These are phyloP conservation scores for Teratosphaeria destructans DNA, from an alignment of 2,329 filamentous ascomycete species.

Conservation along the genomic window DNA sequence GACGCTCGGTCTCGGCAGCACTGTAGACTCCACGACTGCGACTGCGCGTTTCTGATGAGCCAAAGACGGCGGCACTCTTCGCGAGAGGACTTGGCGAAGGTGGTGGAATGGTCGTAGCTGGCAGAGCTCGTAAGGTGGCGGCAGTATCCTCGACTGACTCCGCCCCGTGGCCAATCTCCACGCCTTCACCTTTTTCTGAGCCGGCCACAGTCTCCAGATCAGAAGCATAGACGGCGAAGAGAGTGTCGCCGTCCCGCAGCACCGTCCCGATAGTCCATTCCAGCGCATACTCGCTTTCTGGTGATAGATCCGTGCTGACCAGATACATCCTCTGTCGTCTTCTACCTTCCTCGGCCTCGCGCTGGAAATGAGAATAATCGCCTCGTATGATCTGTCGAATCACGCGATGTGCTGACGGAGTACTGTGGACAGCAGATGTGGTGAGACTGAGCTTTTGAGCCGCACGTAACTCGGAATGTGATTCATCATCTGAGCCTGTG, in stretches of 20 bases:
- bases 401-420: slow-evolving; percentile 65
- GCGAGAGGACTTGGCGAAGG: slow-evolving; percentile 19
- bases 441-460: slow-evolving; percentile 77
- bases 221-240: slow-evolving; percentile 86
- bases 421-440: slow-evolving; percentile 69
- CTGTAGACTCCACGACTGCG: slow-evolving; percentile 30
- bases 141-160: slow-evolving; percentile 68
- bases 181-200: slow-evolving; percentile 33
- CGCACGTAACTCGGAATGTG: slow-evolving; percentile 72
- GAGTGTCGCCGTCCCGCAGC: slow-evolving; percentile 82
- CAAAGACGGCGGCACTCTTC: slow-evolving; percentile 4
- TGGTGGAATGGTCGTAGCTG: slow-evolving; percentile 25
- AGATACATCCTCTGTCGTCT: slow-evolving; percentile 79
- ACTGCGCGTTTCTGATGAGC: slow-evolving; percentile 12
- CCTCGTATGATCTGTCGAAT: slow-evolving; percentile 86
- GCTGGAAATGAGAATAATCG: slow-evolving; percentile 65
- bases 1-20: slow-evolving; percentile 63
- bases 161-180: slow-evolving; percentile 58
- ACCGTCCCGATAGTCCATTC: slow-evolving; percentile 98
- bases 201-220: slow-evolving; percentile 64
- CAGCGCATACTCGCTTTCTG: slow-evolving; percentile 86
- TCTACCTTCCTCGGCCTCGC: slow-evolving; percentile 67
- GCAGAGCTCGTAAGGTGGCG: slow-evolving; percentile 56
- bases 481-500: slow-evolving; percentile 67
- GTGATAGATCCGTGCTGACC: slow-evolving; percentile 89